Evolutionary conservation across 2,329 filamentous ascomycete species (phyloP), one percentile per base, ranked within the genome.

Genomic region (Ustulina deusta): DNA sequence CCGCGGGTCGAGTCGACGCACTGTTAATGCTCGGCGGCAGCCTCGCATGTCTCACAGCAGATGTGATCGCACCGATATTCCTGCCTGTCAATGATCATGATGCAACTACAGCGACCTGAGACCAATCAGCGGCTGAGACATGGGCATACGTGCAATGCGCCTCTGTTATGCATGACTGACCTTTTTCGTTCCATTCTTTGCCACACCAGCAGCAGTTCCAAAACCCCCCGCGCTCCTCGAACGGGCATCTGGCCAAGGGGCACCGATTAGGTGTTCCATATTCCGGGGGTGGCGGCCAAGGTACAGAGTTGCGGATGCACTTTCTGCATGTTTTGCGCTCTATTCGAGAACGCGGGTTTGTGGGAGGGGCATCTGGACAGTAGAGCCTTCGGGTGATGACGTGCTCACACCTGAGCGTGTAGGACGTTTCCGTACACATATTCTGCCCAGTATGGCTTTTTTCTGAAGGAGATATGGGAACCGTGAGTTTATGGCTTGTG

Each of bases 121-220:
- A 57, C n/a, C 46, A 52, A 66, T 74, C 54, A 75, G 71, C 65
- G 38, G 52, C 49, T 10, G 20, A 25, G 34, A 20, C 27, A 51
- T 11, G 25, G 32, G 22, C 20, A 60, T 44, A 32, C 17, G 59
- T 42, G 22, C 46, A 22, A 51, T 40, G 55, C 25, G 20, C 36
- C 34, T 55, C 27, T 34, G 1, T 25, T 13, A 9, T 32, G 46
- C 54, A n/a, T 40, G 20, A 56, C 71, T 48, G 22, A 73, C 73
- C 85, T 29, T 78, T 77, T 51, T 80, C 79, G 72, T 87, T 87
- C 79, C 82, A 82, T n/a, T 79, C 78, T 72, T 86, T 86, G 32
- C 85, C 85, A 65, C 85, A 87, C 84, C 84, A 86, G 75, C 85
- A 87, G 76, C 85, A 87, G 75, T 85, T 85, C 85, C 85, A 87